Base-by-base conservation (phyloP, 176 grass and related monocot genomes). In the Neostapfia colusana region DNA sequence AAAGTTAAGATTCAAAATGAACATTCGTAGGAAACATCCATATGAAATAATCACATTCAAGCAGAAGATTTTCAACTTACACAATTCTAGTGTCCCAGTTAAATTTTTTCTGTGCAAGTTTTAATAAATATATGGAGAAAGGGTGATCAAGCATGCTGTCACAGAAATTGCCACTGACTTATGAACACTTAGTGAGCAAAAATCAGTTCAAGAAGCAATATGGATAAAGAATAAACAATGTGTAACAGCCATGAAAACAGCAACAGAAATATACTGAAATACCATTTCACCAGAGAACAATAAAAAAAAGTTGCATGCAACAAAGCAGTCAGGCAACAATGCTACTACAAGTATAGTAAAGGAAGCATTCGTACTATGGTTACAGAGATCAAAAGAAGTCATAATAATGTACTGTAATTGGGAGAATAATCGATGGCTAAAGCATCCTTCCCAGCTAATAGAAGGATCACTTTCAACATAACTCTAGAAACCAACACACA, bases 71-170 rank as follows among this genome's bases (percentile, higher is more conserved):
- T 31, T 31, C 31, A 31, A 31, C 31, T 31, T 2, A 31, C 31
- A 31, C 1, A 31, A 31, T 31, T 31, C 31, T 31, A 31, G 31
- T 31, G 31, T 31, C 31, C 31, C 3, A 3, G 31, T 31, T 31
- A 31, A 31, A 31, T 3, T 31, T 31, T 31, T 67, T 55, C 46
- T 70, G 65, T 2, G 3, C 17, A 44, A 84, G 64, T 49, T 84
- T 69, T n/a, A 45, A 13, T 36, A 69, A 70, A 69, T 13, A 45
- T 64, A 13, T 51, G 38, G 57, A 70, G 64, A 34, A 11, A 74
- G 2, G 61, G 79, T 34, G 1, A 77, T 18, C 20, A 49, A 72
- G 63, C 20, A 18, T 43, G 58, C 44, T 51, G 27, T 65, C 39
- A 50, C 39, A 18, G 27, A 62, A 82, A 13, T 49, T 41, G 14